Conservation (phyloP, 495 filamentous ascomycete genomes). For the Neurospora sp. region DNA sequence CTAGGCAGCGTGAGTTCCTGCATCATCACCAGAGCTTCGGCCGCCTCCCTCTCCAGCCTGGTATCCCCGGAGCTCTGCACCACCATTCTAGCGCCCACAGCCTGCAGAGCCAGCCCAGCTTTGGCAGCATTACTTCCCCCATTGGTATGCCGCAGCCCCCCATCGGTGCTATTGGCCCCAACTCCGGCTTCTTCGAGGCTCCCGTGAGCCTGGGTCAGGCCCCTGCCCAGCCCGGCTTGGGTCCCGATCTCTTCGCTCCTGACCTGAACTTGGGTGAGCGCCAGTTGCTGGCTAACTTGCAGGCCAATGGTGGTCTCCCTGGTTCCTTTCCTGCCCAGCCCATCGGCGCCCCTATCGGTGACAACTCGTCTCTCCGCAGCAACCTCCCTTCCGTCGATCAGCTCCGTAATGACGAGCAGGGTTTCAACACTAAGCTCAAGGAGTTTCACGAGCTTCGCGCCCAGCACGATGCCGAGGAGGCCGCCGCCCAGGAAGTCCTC, state of each 20-base stretch:
- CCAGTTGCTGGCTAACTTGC: conserved; percentile 30
- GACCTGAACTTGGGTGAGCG: conserved; percentile 34
- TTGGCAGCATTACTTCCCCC: conserved; percentile 84
- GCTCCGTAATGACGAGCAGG: conserved; percentile 40
- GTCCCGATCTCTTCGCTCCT: conserved; percentile 37
- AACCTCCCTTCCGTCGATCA: conserved; percentile 33
- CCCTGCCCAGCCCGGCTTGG: conserved; percentile 11
- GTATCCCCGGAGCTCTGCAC: conserved; percentile 60
- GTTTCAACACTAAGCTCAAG: conserved; percentile 41
- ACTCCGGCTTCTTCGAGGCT: conserved; percentile 60
- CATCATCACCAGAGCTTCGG: conserved; percentile 45
- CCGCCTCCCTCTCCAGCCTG: conserved; percentile 55
- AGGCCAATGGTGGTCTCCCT: conserved; percentile 24
- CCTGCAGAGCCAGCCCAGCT: conserved; percentile 90
- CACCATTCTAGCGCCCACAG: conserved; percentile 93
- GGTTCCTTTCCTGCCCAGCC: conserved; percentile 24
- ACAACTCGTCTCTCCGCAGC: conserved; percentile 21
- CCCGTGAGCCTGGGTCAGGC: conserved; percentile 19
- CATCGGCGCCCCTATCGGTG: conserved; percentile 19
- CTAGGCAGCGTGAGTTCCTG: conserved; percentile 81
- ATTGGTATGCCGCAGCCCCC: conserved; percentile 65
- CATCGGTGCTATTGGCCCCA: conserved; percentile 43
- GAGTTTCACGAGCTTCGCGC: conserved; percentile 47
- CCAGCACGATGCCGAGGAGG: conserved; percentile 43
- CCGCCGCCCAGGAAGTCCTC: conserved; percentile 5